phyloP scores from a whole-genome alignment of 169 alveolate species.

The Toxoplasma gondii region DNA sequence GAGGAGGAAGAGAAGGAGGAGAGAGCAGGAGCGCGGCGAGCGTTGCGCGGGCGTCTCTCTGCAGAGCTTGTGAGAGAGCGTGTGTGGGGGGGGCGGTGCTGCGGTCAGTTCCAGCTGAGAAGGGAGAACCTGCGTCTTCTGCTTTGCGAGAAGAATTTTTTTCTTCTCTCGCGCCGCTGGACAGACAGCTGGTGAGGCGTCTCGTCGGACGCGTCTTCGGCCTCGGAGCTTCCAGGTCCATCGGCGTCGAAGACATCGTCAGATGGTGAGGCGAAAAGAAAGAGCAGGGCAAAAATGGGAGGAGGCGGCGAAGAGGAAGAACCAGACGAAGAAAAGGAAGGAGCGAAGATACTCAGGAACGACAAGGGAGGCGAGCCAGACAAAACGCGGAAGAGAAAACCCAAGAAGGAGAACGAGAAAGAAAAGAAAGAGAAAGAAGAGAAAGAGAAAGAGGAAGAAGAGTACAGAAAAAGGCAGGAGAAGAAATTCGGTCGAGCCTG shows the following conservation, averaged over 20 bases:
- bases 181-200: not conserved
- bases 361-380: no score
- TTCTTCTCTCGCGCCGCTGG: not conserved
- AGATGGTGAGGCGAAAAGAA: not conserved
- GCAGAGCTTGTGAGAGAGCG: not conserved
- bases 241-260: not conserved
- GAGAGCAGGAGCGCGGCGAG: not conserved
- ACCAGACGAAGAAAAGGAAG: no score
- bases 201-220: slow-evolving; percentile 8
- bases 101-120: not conserved
- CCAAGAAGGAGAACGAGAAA: not conserved
- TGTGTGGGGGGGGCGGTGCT: not conserved
- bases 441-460: not conserved
- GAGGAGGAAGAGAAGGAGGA: not conserved
- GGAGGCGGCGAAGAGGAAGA: no score
- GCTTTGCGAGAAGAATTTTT: not conserved
- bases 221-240: not conserved
- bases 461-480: not conserved
- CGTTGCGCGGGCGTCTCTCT: not conserved
- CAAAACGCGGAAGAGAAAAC: not conserved
- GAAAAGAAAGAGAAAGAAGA: not conserved
- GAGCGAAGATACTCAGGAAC: no score
- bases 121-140: not conserved
- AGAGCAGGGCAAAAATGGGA: not conserved
- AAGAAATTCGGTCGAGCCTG: not conserved